Percentiles rank a stretch among this genome's conserved stretches.
phyloP scores from a whole-genome alignment of 495 filamentous ascomycete genomes.

The Ramalina intermedia region DNA sequence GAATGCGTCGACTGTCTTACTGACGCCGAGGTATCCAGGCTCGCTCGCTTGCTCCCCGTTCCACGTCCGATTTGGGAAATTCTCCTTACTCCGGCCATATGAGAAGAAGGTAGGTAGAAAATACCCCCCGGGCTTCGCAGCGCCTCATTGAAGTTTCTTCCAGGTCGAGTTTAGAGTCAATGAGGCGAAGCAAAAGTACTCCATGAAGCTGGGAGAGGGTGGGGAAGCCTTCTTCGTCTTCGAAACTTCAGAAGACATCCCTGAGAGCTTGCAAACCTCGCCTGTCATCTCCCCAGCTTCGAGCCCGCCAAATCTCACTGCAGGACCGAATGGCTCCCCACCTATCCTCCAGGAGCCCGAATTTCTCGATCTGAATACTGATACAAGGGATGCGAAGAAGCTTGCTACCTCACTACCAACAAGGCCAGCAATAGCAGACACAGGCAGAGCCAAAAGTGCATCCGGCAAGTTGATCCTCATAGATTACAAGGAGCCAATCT shows the following conservation, averaged over 20 bases:
- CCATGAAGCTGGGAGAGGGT: conserved; percentile 96
- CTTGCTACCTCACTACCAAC: background rate
- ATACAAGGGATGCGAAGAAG: conserved; percentile 1
- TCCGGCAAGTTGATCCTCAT: conserved; percentile 25
- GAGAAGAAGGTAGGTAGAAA: conserved; percentile 70
- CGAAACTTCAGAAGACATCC: conserved; percentile 79
- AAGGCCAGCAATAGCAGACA: conserved; percentile 8
- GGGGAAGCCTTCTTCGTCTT: conserved; percentile 99
- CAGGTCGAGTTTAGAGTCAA: conserved; percentile 92
- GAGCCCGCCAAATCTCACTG: conserved; percentile 51
- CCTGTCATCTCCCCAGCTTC: conserved; percentile 76
- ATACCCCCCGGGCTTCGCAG: background rate
- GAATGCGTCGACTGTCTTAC: background rate
- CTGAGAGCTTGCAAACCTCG: conserved; percentile 81
- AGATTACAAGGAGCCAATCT: background rate
- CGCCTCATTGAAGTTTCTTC: conserved; percentile 12
- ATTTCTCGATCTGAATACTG: conserved; percentile 54
- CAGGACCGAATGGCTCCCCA: conserved; percentile 37
- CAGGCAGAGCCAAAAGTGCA: conserved; percentile 31
- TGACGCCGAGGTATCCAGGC: conserved; percentile 22
- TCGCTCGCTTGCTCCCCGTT: conserved; percentile 88
- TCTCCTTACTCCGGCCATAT: conserved; percentile 83
- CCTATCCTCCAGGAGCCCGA: conserved; percentile 66
- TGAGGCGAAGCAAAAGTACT: conserved; percentile 74
- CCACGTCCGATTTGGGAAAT: conserved; percentile 98